Percentiles rank a stretch among this genome's conserved stretches.
These are phyloP conservation scores for Penicillium sp. DNA, from an alignment of 2,329 filamentous ascomycete genomes.

Conservation along the genomic window DNA sequence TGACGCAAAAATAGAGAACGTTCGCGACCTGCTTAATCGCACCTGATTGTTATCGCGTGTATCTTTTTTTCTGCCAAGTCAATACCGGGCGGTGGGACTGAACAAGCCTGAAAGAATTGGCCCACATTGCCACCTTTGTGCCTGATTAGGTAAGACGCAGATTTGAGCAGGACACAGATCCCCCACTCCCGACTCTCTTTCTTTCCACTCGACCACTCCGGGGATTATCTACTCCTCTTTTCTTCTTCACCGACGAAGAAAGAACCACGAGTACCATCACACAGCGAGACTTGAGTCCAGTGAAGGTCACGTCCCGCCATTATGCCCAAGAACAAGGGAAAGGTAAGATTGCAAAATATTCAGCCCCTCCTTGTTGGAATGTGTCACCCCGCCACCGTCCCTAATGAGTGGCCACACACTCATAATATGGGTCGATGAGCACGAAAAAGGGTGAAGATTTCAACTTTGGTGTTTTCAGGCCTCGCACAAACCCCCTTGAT, in stretches of 20 bases:
- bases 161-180: slow-evolving; percentile 22
- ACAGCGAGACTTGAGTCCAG: slow-evolving; percentile 21
- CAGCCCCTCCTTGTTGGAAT: slow-evolving; percentile 26
- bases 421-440: neutral
- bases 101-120: slow-evolving; percentile 5
- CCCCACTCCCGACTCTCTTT: slow-evolving; percentile 19
- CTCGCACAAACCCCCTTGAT: neutral
- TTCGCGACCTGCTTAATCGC: neutral
- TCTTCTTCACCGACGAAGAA: slow-evolving; percentile 17
- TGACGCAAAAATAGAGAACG: neutral
- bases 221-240: slow-evolving; percentile 12
- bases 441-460: neutral
- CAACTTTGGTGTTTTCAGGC: neutral
- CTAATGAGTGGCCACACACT: slow-evolving; percentile 1
- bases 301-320: slow-evolving; percentile 42
- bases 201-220: slow-evolving; percentile 13
- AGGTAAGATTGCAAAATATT: slow-evolving; percentile 60
- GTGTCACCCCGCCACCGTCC: slow-evolving; percentile 20
- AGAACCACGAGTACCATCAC: slow-evolving; percentile 7
- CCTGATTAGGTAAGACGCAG: slow-evolving; percentile 26
- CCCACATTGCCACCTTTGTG: slow-evolving; percentile 18
- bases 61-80: slow-evolving; percentile 3
- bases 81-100: neutral
- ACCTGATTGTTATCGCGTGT: neutral
- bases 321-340: slow-evolving; percentile 99